phyloP scores from a whole-genome alignment of 306 rosid species.

The Purshia tridentata region DNA sequence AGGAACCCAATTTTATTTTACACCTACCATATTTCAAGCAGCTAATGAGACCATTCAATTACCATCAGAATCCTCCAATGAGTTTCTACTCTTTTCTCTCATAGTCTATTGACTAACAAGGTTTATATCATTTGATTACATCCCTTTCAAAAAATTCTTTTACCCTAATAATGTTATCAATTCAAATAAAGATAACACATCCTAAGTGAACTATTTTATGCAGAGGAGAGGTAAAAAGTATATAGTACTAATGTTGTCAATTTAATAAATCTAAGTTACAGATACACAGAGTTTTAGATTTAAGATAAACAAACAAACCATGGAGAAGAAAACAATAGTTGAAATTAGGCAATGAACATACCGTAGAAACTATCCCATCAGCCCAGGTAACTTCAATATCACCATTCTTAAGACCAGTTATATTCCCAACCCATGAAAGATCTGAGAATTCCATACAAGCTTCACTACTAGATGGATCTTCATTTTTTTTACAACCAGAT shows the following conservation, averaged over 20 bases:
- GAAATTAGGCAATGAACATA: conserved; percentile 43
- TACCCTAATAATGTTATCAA: conserved; percentile 15
- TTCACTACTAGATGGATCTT: conserved; percentile 42
- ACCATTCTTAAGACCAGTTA: conserved; percentile 86
- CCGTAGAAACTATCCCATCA: conserved; percentile 96
- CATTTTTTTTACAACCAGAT: conserved; percentile 30
- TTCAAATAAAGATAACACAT: conserved; percentile 7
- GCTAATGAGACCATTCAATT: conserved; percentile 17
- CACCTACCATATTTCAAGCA: not conserved
- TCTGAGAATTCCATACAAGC: conserved; percentile 56
- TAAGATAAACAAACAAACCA: conserved; percentile 2
- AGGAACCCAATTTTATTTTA: conserved; percentile 6
- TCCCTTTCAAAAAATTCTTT: conserved; percentile 19
- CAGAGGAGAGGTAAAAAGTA: conserved; percentile 14
- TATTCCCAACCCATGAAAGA: conserved; percentile 98
- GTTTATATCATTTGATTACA: conserved; percentile 1
- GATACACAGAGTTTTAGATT: conserved; percentile 5
- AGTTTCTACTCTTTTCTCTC: conserved; percentile 17
- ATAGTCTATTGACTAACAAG: not conserved
- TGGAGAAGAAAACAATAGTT: conserved; percentile 15
- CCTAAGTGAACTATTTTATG: conserved; percentile 2
- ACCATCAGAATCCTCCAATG: conserved; percentile 20
- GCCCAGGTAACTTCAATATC: conserved; percentile 99
- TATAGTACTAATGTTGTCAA: conserved; percentile 5
- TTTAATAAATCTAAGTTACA: conserved; percentile 18